A percentile compares a stretch with the other conserved stretches of the same genome.
Evolutionary conservation across 2,329 filamentous ascomycete species (phyloP).

Genomic region (Ciborinia camelliae): DNA sequence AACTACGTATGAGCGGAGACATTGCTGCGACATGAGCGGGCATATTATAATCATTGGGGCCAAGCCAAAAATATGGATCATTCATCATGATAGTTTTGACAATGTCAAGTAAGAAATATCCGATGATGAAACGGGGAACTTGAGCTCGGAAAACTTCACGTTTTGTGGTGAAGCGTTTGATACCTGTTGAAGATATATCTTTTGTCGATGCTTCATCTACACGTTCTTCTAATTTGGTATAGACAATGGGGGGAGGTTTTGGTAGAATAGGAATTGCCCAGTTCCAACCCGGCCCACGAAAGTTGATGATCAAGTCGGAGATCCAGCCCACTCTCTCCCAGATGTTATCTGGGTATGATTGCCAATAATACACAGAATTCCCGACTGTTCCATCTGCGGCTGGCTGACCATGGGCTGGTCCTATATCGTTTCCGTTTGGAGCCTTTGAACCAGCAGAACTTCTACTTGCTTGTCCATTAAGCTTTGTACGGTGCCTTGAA

Average conservation of each 20-base stretch:
- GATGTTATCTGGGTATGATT: slow-evolving; percentile 54
- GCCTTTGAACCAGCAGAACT: background rate
- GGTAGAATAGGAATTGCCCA: slow-evolving; percentile 52
- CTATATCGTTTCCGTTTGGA: background rate
- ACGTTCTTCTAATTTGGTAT: slow-evolving; percentile 39
- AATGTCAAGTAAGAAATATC: slow-evolving; percentile 67
- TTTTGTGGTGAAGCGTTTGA: slow-evolving; percentile 43
- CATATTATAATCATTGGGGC: slow-evolving; percentile 44
- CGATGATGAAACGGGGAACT: slow-evolving; percentile 47
- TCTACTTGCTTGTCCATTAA: slow-evolving; percentile 22
- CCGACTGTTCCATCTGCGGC: slow-evolving; percentile 7
- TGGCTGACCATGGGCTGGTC: background rate
- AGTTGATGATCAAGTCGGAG: slow-evolving; percentile 51
- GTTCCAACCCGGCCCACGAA: slow-evolving; percentile 58
- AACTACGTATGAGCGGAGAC: slow-evolving; percentile 46
- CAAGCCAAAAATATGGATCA: slow-evolving; percentile 73
- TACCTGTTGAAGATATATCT: slow-evolving; percentile 46
- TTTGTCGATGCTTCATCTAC: slow-evolving; percentile 37
- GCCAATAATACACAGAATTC: slow-evolving; percentile 54
- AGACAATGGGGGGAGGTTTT: slow-evolving; percentile 43
- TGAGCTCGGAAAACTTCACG: slow-evolving; percentile 46
- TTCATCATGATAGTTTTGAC: slow-evolving; percentile 65
- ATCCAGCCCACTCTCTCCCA: slow-evolving; percentile 53
- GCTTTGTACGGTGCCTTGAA: slow-evolving; percentile 14
- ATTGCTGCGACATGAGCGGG: slow-evolving; percentile 45